Evolutionary conservation across 345 rosid species (phyloP).

Genomic region (Boechera retrofracta): DNA sequence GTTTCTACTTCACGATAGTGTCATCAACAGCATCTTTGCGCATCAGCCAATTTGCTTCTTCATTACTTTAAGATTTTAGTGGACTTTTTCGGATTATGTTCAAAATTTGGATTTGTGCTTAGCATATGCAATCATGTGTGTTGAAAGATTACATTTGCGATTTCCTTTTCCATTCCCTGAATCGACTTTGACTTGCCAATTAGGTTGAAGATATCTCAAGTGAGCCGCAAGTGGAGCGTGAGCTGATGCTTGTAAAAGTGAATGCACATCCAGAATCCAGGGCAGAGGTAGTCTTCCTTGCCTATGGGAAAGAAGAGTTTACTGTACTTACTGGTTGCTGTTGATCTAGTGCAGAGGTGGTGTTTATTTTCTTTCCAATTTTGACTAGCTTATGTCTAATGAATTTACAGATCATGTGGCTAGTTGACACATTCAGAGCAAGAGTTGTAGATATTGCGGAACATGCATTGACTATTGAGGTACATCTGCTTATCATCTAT

Average conservation of each 20-base stretch:
- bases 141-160: not conserved
- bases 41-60: not conserved
- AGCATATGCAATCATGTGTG: not conserved
- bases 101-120: not conserved
- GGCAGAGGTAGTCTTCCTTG: slow-evolving; percentile 64
- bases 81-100: not conserved
- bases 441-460: slow-evolving; percentile 83
- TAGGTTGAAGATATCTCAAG: slow-evolving; percentile 92
- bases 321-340: slow-evolving; percentile 25
- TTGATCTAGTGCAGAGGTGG: not conserved
- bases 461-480: slow-evolving; percentile 81
- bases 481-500: slow-evolving; percentile 37
- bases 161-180: not conserved
- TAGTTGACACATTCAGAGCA: slow-evolving; percentile 89
- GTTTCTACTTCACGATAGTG: slow-evolving; percentile 3
- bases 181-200: slow-evolving; percentile 3
- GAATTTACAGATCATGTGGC: slow-evolving; percentile 81
- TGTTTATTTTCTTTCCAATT: slow-evolving; percentile 33
- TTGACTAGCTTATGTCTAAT: slow-evolving; percentile 16
- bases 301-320: slow-evolving; percentile 25
- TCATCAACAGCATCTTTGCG: not conserved
- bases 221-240: slow-evolving; percentile 96
- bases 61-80: slow-evolving; percentile 1
- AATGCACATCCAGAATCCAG: slow-evolving; percentile 61
- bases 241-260: slow-evolving; percentile 87